These are phyloP conservation scores for Artemisia princeps DNA, from an alignment of 140 eudicot species.

Conservation along the genomic window DNA sequence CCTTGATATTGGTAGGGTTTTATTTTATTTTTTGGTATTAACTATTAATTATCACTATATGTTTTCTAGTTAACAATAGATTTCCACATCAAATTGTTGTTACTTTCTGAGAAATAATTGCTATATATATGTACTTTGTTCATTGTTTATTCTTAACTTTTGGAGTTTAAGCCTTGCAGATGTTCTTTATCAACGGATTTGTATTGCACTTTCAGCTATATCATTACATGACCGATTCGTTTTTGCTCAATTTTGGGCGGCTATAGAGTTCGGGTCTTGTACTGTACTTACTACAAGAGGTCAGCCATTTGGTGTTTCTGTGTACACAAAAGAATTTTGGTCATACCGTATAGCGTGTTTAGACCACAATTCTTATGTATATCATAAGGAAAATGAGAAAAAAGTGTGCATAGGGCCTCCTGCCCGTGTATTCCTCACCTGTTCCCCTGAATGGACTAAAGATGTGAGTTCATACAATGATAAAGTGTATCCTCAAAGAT, in stretches of 20 bases:
- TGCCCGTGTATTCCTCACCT: not conserved
- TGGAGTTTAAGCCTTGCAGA: too few relatives aligned
- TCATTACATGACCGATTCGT: not conserved
- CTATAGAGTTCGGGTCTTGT: not conserved
- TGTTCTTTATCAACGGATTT: not conserved
- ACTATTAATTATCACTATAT: too few relatives aligned
- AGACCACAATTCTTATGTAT: conserved; percentile 9
- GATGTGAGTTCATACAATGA: not conserved
- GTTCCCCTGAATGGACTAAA: not conserved
- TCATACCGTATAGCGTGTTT: not conserved
- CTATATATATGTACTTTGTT: too few relatives aligned
- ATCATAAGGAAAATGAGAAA: not conserved
- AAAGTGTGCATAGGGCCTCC: conserved; percentile 1
- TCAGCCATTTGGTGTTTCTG: conserved; percentile 7
- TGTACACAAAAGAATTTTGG: not conserved
- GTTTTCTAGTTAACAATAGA: too few relatives aligned
- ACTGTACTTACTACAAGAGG: conserved; percentile 2
- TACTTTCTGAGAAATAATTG: too few relatives aligned
- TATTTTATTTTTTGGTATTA: too few relatives aligned
- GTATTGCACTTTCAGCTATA: not conserved
- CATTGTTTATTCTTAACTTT: too few relatives aligned
- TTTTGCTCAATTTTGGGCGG: not conserved
- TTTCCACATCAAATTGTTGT: too few relatives aligned
- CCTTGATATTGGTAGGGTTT: too few relatives aligned
- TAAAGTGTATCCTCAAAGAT: not conserved